A percentile compares a stretch with the other conserved stretches of the same genome.
These are phyloP conservation scores for Pelargonium exstipulatum DNA, from an alignment of 441 rosid genomes.

Conservation along the genomic window DNA sequence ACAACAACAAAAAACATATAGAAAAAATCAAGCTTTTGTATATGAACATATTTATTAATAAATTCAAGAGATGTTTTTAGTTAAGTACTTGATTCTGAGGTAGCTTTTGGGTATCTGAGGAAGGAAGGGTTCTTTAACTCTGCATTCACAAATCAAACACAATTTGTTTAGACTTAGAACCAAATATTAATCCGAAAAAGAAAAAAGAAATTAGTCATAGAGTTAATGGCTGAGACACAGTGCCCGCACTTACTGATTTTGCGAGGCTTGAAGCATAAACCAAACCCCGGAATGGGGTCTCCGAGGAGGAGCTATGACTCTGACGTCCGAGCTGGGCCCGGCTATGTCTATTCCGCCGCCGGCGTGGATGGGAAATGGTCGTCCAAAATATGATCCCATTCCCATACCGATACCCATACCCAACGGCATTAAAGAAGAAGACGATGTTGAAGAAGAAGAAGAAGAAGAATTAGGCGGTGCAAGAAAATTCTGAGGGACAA, in stretches of 20 bases:
- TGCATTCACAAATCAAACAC: slow-evolving; percentile 37
- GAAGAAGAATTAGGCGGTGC: slow-evolving; percentile 35
- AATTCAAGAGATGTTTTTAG: neutral
- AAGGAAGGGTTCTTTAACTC: slow-evolving; percentile 75
- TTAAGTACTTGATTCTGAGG: slow-evolving; percentile 84
- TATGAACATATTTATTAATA: no score
- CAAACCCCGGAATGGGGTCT: slow-evolving; percentile 91
- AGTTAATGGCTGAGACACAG: no score
- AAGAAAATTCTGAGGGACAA: slow-evolving; percentile 33
- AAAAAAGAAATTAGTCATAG: neutral
- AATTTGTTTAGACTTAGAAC: slow-evolving; percentile 16
- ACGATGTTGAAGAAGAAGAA: slow-evolving; percentile 29
- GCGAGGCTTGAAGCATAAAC: slow-evolving; percentile 85
- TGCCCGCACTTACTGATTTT: slow-evolving; percentile 71
- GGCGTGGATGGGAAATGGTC: slow-evolving; percentile 45
- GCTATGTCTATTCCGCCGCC: slow-evolving; percentile 40
- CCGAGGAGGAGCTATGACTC: slow-evolving; percentile 71
- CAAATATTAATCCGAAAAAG: no score
- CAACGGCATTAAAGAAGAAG: slow-evolving; percentile 46
- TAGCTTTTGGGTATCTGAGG: slow-evolving; percentile 94
- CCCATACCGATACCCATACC: neutral
- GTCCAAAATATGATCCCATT: slow-evolving; percentile 46
- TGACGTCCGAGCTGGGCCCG: slow-evolving; percentile 64
- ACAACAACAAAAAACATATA: no score
- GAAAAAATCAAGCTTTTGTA: no score